Base-by-base conservation (phyloP, 352 stramenopile genomes). In the Globisporangium lucens region DNA sequence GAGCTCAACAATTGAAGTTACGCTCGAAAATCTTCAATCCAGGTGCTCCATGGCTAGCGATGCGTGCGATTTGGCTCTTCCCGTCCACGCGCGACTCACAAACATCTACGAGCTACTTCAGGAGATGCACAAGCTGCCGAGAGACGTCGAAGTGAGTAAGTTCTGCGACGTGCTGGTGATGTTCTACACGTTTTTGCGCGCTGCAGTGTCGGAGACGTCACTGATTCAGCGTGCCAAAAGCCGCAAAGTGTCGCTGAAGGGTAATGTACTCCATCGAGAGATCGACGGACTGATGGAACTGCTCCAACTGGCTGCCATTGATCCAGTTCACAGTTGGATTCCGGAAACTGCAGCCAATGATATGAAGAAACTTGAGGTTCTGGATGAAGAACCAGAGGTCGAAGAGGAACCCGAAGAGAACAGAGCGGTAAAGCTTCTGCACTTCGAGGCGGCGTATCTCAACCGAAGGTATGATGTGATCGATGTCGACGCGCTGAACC, bases 191-290 rank as follows among this genome's bases (percentile, higher is more conserved):
- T 65, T 65, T 29, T 36, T 65, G 30, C 36, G 43, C 27, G 29
- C 27, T 5, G 53, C 53, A 7, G 33, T 65, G 9, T 57, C 59
- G 7, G 47, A 56, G 12, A 52, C 47, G 5, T 66, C 60, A 17
- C 17, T 57, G 27, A 12, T 52, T n/a, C 46, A 35, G 20, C 61
- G 49, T 15, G 49, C 61, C 2, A 56, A 47, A 56, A 66, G 61
- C 43, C 47, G 43, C 2, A 43, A 38, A 43, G 61, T 49, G 30
- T 58, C 61, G n/a, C 47, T 66, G 29, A 35, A 51, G 9, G 7
- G 22, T 12, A 22, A 66, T 33, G 61, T 66, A 13, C 61, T 59
- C 4, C 61, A 66, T 13, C 46, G 61, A 56, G 47, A 66, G 30
- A 30, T 66, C n/a, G 61, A 66, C 36, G 17, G 9, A 4, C 46